Evolutionary conservation across 345 rosid species (phyloP).

Genomic region (Psidium guajava): DNA sequence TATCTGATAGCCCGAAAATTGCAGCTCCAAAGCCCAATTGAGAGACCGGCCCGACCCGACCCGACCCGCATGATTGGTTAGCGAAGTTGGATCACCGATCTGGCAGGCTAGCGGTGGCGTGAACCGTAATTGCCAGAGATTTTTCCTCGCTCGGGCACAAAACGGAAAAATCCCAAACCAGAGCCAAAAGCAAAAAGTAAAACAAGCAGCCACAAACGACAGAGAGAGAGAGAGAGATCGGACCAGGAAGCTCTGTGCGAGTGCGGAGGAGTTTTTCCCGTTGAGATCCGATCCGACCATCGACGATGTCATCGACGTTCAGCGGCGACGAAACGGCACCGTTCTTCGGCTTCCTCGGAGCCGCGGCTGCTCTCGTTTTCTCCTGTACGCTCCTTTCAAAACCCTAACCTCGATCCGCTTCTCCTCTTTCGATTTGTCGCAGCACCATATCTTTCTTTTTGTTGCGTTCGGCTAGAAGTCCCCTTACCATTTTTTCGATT

Average conservation of each 20-base stretch:
- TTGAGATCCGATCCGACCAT: background rate
- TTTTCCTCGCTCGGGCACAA: background rate
- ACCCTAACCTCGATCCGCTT: background rate
- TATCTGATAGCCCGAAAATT: background rate
- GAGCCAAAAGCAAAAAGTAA: background rate
- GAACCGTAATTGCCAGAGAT: no score
- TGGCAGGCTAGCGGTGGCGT: background rate
- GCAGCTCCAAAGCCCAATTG: background rate
- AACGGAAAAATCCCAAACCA: background rate
- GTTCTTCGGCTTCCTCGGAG: slow-evolving; percentile 42
- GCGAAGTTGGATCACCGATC: background rate
- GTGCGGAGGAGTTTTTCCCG: background rate
- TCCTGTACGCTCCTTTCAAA: slow-evolving; percentile 14
- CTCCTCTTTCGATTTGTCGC: background rate
- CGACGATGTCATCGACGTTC: slow-evolving; percentile 11
- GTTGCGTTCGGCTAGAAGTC: background rate
- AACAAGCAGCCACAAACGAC: background rate
- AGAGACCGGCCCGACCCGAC: background rate
- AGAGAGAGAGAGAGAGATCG: background rate
- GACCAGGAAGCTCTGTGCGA: background rate
- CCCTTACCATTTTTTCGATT: no score
- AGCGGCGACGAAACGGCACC: slow-evolving; percentile 43
- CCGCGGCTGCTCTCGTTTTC: slow-evolving; percentile 43
- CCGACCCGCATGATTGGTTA: background rate
- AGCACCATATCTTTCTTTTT: background rate